Base-by-base conservation (phyloP, 139 green algal genomes). In the Coccomyxa sp. region DNA sequence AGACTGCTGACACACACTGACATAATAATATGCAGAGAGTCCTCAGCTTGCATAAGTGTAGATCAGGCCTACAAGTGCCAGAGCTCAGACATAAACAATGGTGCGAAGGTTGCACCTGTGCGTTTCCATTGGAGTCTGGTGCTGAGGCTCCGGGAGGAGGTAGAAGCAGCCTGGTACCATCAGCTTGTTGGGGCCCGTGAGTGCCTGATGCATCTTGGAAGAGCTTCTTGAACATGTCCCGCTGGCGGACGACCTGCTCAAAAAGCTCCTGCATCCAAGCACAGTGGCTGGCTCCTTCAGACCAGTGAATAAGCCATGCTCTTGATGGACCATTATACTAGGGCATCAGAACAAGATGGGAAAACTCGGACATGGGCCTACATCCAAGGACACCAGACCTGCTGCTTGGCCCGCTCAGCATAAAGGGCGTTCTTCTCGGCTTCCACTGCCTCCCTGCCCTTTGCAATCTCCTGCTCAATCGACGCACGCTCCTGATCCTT, bases 151-250 rank as follows among this genome's bases (percentile, higher is more conserved):
- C 76, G n/a, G 28, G 45, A 51, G 30, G 31, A 30, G n/a, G 17
- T 30, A 78, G 13, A 75, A 75, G 67, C 67, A 75, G 67, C 38
- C 74, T 59, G 76, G 32, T 17, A 60, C 30, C 14, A 0, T 67
- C 38, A 0, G 77, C 38, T 21, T 17, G 21, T 27, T 13, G 28
- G 23, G 77, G 13, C 13, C 45, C 77, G 23, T 67, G 30, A 0
- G 15, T 71, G 0, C 68, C 81, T 84, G 68, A 23, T 59, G 31
- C 63, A 28, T 38, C 76, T 68, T 68, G 18, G 13, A 93, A 79
- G 66, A 93, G 84, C 76, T 83, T 76, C 58, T 80, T 80, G 80
- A 92, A 87, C 27, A 88, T 83, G 82, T 93, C 88, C 18, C 89
- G 86, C 86, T 93, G 89, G n/a, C 89, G 81, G 58, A 89, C 84